phyloP scores from a whole-genome alignment of 73 alveolate species.

The Diophrys appendiculata region DNA sequence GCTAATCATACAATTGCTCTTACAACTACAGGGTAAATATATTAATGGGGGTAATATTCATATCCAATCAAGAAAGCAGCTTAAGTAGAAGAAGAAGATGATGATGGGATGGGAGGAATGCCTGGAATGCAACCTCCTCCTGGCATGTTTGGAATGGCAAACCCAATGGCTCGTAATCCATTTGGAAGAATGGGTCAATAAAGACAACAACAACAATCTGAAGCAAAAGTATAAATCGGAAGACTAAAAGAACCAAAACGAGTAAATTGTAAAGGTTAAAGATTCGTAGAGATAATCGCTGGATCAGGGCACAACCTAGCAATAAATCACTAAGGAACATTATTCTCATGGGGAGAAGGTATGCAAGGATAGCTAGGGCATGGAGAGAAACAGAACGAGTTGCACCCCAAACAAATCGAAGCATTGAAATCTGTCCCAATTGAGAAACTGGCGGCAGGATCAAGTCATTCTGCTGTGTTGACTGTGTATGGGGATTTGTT shows the following conservation, averaged over 20 bases:
- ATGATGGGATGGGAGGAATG: neutral
- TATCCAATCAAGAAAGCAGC: neutral
- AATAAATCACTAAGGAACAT: neutral
- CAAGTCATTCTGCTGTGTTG: neutral
- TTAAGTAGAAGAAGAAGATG: neutral
- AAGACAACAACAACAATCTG: too few species aligned
- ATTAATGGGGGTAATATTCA: neutral
- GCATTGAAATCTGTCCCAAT: neutral
- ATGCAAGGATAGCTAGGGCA: constrained; percentile 1
- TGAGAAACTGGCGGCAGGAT: neutral
- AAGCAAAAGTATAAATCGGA: neutral
- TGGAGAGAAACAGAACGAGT: neutral
- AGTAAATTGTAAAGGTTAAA: too few species aligned
- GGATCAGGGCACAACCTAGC: neutral
- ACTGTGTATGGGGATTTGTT: neutral
- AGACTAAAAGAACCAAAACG: neutral
- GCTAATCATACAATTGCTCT: neutral
- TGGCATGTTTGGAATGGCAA: too few species aligned
- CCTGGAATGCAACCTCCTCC: too few species aligned
- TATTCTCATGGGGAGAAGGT: neutral
- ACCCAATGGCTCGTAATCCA: too few species aligned
- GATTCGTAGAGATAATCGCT: neutral
- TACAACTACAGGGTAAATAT: neutral
- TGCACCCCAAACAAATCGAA: neutral
- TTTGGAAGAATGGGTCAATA: too few species aligned